Evolutionary conservation across 2,329 filamentous ascomycete species (phyloP), one percentile per base, ranked within the genome.

Genomic region (Beauveria varroae): DNA sequence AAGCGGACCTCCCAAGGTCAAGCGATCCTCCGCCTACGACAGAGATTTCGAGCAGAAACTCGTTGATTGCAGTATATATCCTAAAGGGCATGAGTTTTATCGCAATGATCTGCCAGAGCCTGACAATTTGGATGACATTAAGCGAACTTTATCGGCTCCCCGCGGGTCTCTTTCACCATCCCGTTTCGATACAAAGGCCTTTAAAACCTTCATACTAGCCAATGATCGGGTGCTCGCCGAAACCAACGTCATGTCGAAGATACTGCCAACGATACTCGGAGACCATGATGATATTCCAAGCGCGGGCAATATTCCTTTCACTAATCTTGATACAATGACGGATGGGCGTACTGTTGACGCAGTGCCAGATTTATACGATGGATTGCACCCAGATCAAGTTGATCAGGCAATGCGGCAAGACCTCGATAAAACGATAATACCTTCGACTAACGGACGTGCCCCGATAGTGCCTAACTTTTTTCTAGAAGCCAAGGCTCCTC

Each of bases 381-480:
- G 73, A 12, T 67, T 69, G 12, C 49, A 53, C 37, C 65, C 67
- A 24, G 54, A 68, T 43, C 64, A 73, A 47, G 63, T 75, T 14
- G 53, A 66, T 40, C 57, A 46, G 20, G 60, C 63, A 12, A 64
- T 72, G 1, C 24, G 18, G 26, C 12, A 60, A 46, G 47, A 52
- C 7, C n/a, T 60, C 1, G 37, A n/a, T 18, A 46, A 53, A 3
- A 60, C 12, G 2, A 53, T 61, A 24, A 51, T 34, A 49, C 59
- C 52, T 9, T 57, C 20, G 8, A 56, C 9, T 8, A 20, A 61
- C 14, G 43, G 3, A 6, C 30, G 20, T 3, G 59, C 34, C 8
- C 74, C 73, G 0, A 62, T 73, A 7, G 68, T 65, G 37, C 75
- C 74, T 3, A 78, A 79, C 65, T 75, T 78, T 61, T 79, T 79